Conservation (phyloP, 805 yeast genomes). For the Hanseniaspora pseudoguilliermondii region DNA sequence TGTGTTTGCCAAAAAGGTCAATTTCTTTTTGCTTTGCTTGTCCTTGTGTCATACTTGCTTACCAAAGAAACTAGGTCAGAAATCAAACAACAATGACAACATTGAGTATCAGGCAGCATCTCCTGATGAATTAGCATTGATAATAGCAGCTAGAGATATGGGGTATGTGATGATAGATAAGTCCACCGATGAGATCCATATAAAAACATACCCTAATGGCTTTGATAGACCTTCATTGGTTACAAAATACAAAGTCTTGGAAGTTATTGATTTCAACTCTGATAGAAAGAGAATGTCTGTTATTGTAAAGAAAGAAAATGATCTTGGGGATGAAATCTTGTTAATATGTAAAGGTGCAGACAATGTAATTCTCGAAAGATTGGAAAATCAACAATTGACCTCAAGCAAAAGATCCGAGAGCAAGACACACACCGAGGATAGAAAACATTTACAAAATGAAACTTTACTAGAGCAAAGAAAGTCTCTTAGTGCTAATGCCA, state of each 20-base stretch:
- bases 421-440: conserved; percentile 38
- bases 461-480: conserved; percentile 46
- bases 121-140: conserved; percentile 91
- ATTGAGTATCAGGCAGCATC: conserved; percentile 86
- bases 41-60: conserved; percentile 85
- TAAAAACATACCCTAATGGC: conserved; percentile 77
- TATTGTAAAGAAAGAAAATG: conserved; percentile 62
- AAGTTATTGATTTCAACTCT: conserved; percentile 75
- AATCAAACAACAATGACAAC: conserved; percentile 1
- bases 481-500: conserved; percentile 26
- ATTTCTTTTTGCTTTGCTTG: conserved; percentile 64
- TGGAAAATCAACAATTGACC: conserved; percentile 49
- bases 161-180: conserved; percentile 77
- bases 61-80: conserved; percentile 41
- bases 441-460: conserved; percentile 72
- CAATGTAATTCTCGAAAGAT: conserved; percentile 66
- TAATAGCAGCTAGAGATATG: conserved; percentile 87
- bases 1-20: conserved; percentile 56
- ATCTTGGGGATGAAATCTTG: conserved; percentile 40
- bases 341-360: conserved; percentile 94
- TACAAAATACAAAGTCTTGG: conserved; percentile 64
- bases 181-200: conserved; percentile 43
- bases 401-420: conserved; percentile 52
- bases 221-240: conserved; percentile 48
- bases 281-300: conserved; percentile 89